These are phyloP conservation scores for Cutaneotrichosporon cyanovorans DNA, from an alignment of 1,284 basidiomycete genomes.

Conservation along the genomic window DNA sequence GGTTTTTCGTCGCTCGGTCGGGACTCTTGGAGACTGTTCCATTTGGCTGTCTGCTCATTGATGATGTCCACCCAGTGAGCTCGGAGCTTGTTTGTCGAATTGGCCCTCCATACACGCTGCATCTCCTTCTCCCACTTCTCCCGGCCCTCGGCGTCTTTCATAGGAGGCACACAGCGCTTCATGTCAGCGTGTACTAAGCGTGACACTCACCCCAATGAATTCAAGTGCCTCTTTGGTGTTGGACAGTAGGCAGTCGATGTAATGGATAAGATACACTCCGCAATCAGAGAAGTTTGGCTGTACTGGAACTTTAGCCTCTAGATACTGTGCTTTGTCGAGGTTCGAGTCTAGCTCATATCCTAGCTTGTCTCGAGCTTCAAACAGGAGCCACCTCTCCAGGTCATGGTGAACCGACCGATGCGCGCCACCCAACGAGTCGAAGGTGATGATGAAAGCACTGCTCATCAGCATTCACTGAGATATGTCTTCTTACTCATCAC, in stretches of 20 bases:
- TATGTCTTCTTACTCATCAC: slow-evolving; percentile 18
- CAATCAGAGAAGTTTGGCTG: slow-evolving; percentile 52
- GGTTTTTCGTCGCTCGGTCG: not conserved
- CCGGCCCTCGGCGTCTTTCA: not conserved
- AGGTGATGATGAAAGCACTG: slow-evolving; percentile 70
- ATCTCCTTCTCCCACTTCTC: slow-evolving; percentile 10
- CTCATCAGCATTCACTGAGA: not conserved
- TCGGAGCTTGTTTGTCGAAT: slow-evolving; percentile 15
- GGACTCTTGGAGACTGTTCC: not conserved
- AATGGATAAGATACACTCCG: slow-evolving; percentile 48
- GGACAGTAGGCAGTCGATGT: slow-evolving; percentile 36
- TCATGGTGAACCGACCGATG: slow-evolving; percentile 60
- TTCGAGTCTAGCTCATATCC: slow-evolving; percentile 32
- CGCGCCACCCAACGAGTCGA: slow-evolving; percentile 72
- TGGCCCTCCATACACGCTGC: slow-evolving; percentile 11
- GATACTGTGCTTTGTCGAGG: slow-evolving; percentile 43
- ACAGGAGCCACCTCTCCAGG: slow-evolving; percentile 61
- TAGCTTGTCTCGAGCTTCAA: slow-evolving; percentile 75
- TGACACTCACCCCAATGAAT: slow-evolving; percentile 34
- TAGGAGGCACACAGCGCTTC: slow-evolving; percentile 20
- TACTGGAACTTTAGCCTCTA: slow-evolving; percentile 39
- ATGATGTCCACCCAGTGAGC: slow-evolving; percentile 12
- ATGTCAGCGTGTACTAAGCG: slow-evolving; percentile 1
- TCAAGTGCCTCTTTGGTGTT: slow-evolving; percentile 27
- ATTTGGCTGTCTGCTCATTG: slow-evolving; percentile 14